Conservation (phyloP, 108 stramenopile species). For the Schizochytrium sp. region DNA sequence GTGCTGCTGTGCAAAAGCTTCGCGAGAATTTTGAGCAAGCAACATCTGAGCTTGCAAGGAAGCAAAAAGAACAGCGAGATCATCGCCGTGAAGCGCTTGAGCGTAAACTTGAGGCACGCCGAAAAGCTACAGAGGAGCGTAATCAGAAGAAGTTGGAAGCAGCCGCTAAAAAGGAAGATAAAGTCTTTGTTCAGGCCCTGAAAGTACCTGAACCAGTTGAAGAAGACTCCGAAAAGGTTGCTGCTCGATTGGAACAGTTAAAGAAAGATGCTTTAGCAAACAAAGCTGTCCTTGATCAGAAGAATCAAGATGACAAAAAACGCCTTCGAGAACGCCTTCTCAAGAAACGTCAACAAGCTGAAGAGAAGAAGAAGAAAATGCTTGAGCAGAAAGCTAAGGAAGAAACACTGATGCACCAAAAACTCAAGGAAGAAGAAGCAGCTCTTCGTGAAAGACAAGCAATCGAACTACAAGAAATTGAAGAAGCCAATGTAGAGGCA, state of each 20-base stretch:
- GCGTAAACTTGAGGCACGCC: neutral
- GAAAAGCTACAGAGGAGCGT: neutral
- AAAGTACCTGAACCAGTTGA: neutral
- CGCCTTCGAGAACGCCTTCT: slow-evolving; percentile 1
- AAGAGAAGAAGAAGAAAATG: slow-evolving; percentile 48
- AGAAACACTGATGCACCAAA: slow-evolving; percentile 12
- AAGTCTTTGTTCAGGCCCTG: neutral
- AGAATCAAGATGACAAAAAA: neutral
- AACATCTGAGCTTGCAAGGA: neutral
- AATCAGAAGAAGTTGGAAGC: neutral
- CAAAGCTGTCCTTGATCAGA: neutral
- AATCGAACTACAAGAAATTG: slow-evolving; percentile 43
- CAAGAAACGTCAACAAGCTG: slow-evolving; percentile 20
- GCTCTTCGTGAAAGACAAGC: slow-evolving; percentile 1
- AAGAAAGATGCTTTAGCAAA: slow-evolving; percentile 29
- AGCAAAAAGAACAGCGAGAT: neutral
- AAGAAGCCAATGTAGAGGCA: slow-evolving; percentile 38
- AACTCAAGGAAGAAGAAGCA: slow-evolving; percentile 34
- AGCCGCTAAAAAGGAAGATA: neutral
- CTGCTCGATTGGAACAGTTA: neutral
- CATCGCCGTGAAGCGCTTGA: slow-evolving; percentile 18
- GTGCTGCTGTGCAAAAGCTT: slow-evolving; percentile 33
- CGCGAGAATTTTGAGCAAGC: slow-evolving; percentile 12
- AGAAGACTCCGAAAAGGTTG: slow-evolving; percentile 5
- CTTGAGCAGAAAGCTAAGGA: neutral